Evolutionary conservation across 2,329 filamentous ascomycete genomes (phyloP), one percentile per base, ranked within the genome.

Genomic region (Nannizziopsis arthrosporioides): DNA sequence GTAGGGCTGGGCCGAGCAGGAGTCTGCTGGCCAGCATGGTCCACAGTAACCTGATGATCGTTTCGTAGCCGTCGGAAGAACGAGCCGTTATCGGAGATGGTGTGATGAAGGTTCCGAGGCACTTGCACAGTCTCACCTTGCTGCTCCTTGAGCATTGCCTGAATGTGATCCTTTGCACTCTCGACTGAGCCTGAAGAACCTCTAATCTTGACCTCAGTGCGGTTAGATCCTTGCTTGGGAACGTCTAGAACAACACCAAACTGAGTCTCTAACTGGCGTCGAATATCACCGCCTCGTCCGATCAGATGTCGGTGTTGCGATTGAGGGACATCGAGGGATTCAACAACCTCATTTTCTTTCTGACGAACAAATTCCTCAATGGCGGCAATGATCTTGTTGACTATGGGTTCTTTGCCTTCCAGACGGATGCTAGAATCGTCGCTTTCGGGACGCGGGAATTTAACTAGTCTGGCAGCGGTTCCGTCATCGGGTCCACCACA

Each of bases 301-400:
- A 98, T 96, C 18, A 98, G 75, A 7, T 85, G 76, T 47, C 89
- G 78, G 66, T 98, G 93, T 73, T 95, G 93, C 58, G 92, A 84
- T 10, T 82, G 81, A 12, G 89, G 85, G 32, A 98, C 81, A 31
- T 95, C 88, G 19, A 95, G 63, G 12, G 75, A 74, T 59, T 86
- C 82, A 0, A 81, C 84, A 36, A 86, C 78, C 68, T 94, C 86
- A 63, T 78, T 90, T 58, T 90, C 85, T 34, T 86, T 82, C 62
- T 93, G 78, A n/a, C 77, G 71, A 27, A 94, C 87, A 57, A 94
- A 84, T 41, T 80, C 76, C 61, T 92, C 71, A 57, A 98, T 93
- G 19, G 85, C 77, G 46, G 81, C 76, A 59, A 90, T 74, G 57
- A 98, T 93, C 69, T 86, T 93, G 58, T 94, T 84, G 1, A 96